Evolutionary conservation across 2,329 filamentous ascomycete species (phyloP).

Genomic region (Lasiodiplodia hormozganensis): DNA sequence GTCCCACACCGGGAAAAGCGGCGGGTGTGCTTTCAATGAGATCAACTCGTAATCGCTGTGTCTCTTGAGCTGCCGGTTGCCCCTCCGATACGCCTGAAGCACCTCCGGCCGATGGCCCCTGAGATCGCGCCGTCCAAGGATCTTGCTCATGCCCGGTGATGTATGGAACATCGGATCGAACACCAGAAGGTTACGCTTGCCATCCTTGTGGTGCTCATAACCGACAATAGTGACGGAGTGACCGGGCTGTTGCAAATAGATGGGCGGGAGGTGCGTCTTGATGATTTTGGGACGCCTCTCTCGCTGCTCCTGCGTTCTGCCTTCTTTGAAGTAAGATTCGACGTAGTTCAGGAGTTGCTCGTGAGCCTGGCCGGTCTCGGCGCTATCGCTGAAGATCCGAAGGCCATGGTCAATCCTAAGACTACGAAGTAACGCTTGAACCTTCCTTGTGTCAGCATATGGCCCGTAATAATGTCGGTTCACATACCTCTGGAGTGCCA

Average conservation of each 20-base stretch:
- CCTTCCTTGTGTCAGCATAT: constrained; percentile 56
- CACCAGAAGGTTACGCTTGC: constrained; percentile 74
- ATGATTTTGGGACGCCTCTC: constrained; percentile 65
- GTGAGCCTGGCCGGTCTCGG: constrained; percentile 56
- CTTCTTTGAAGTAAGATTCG: constrained; percentile 72
- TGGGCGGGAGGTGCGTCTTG: constrained; percentile 75
- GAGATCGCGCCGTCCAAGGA: constrained; percentile 58
- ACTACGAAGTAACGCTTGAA: constrained; percentile 77
- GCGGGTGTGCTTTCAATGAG: constrained; percentile 52
- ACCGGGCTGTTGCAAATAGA: constrained; percentile 90
- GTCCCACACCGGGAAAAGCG: constrained; percentile 49
- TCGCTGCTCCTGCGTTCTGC: neutral
- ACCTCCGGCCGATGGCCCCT: constrained; percentile 65
- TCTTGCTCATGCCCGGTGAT: constrained; percentile 65
- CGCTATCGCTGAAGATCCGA: constrained; percentile 61
- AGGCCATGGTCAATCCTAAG: constrained; percentile 64
- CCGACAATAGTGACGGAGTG: constrained; percentile 93
- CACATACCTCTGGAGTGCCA: constrained; percentile 82
- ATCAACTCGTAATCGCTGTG: constrained; percentile 82
- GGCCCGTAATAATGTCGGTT: neutral
- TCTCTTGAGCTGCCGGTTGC: constrained; percentile 69
- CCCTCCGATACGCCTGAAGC: constrained; percentile 70
- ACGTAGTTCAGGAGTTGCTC: constrained; percentile 69
- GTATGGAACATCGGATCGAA: constrained; percentile 88
- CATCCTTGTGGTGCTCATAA: constrained; percentile 72